Percentiles rank a stretch among this genome's conserved stretches.
phyloP scores from a whole-genome alignment of 345 rosid species.

The Melaleuca quinquenervia region DNA sequence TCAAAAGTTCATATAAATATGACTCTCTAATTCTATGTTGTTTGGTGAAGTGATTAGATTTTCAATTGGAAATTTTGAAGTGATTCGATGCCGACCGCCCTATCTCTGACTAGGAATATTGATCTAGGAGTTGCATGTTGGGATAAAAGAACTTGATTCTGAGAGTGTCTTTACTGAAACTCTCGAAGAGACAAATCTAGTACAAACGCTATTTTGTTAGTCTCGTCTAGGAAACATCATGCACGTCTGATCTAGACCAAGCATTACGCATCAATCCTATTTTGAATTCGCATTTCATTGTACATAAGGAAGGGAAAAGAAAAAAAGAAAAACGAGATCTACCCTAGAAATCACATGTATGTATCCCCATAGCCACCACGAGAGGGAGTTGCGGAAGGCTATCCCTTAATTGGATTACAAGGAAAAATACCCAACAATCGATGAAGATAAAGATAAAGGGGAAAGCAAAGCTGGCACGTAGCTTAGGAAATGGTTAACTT shows the following conservation, averaged over 20 bases:
- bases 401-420: not conserved
- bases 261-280: too few species aligned
- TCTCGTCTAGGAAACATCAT: not conserved
- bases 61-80: not conserved
- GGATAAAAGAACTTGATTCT: not conserved
- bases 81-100: rapidly evolving
- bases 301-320: not conserved
- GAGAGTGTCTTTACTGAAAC: not conserved
- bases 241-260: not conserved
- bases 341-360: not conserved
- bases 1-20: not conserved
- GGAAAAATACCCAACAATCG: not conserved
- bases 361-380: not conserved
- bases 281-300: not conserved
- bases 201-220: not conserved
- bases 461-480: not conserved
- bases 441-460: not conserved
- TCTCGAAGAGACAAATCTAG: not conserved
- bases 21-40: not conserved
- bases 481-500: conserved; percentile 13
- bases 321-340: not conserved
- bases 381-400: not conserved
- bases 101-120: not conserved
- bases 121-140: not conserved
- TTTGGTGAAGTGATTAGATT: not conserved